phyloP scores from a whole-genome alignment of 1,284 basidiomycete genomes.

The Boletus hoseneyae region DNA sequence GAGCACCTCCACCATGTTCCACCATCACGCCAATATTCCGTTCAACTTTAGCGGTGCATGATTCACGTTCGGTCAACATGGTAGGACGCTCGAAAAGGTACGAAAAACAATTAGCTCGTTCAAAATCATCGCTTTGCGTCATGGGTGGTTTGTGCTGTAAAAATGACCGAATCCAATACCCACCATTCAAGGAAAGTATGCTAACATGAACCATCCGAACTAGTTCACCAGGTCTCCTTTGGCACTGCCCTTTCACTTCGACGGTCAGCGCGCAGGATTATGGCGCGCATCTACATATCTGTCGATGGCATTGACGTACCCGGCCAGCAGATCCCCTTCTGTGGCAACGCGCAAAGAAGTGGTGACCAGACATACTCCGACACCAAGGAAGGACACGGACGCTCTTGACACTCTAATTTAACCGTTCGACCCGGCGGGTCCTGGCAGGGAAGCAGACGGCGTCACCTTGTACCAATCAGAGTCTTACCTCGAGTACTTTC shows the following conservation, averaged over 20 bases:
- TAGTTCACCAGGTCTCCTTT: background rate
- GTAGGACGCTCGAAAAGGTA: background rate
- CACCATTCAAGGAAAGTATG: conserved; percentile 2
- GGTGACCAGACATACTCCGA: background rate
- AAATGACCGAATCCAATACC: background rate
- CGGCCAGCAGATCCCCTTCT: conserved; percentile 8
- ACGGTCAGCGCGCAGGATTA: background rate
- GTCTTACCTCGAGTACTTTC: conserved; percentile 7
- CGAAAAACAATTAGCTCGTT: background rate
- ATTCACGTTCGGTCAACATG: background rate
- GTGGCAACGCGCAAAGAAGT: background rate
- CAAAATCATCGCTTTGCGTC: background rate
- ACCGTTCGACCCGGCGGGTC: conserved; percentile 8
- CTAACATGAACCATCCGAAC: background rate
- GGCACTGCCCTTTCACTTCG: background rate
- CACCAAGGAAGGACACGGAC: conserved; percentile 8
- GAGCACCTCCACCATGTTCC: background rate
- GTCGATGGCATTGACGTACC: background rate
- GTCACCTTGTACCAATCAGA: conserved; percentile 3
- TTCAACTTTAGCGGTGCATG: background rate
- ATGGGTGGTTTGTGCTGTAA: background rate
- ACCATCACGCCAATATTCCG: background rate
- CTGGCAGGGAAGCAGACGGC: conserved; percentile 5
- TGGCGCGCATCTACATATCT: background rate
- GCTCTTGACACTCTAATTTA: conserved; percentile 1